Conservation (phyloP, 257 asterid species). For the Solanum verrucosum region DNA sequence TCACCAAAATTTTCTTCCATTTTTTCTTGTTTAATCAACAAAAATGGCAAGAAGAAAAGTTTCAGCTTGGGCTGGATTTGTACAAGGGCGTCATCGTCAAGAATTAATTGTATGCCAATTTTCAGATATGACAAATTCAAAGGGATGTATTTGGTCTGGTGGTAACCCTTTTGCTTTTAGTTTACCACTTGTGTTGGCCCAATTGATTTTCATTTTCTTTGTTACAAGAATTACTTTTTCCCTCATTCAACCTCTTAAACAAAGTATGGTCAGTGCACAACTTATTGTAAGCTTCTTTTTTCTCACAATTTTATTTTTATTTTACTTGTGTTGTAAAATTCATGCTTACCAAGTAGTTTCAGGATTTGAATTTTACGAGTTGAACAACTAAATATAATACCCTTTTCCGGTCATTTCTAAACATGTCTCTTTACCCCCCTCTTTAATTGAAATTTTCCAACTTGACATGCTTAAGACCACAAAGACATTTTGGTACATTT, state of each 20-base stretch:
- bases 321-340: neutral
- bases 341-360: neutral
- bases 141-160: slow-evolving; percentile 41
- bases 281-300: slow-evolving; percentile 39
- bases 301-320: neutral
- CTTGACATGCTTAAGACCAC: neutral
- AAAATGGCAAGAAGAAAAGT: neutral
- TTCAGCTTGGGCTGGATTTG: slow-evolving; percentile 17
- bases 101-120: slow-evolving; percentile 40
- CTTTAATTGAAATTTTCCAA: neutral
- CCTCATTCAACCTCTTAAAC: slow-evolving; percentile 35
- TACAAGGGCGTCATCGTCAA: slow-evolving; percentile 22
- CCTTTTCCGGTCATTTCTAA: neutral
- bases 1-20: neutral
- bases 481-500: neutral
- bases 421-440: neutral
- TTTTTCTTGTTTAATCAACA: neutral
- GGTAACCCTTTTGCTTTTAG: slow-evolving; percentile 24
- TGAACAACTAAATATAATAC: neutral
- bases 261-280: slow-evolving; percentile 50
- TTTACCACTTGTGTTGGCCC: slow-evolving; percentile 29
- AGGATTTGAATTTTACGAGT: neutral
- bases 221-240: slow-evolving; percentile 15
- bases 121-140: slow-evolving; percentile 15
- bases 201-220: slow-evolving; percentile 16